A percentile compares a stretch with the other conserved stretches of the same genome.
phyloP scores from a whole-genome alignment of 1,284 basidiomycete genomes.

The Apiotrichum porosum region DNA sequence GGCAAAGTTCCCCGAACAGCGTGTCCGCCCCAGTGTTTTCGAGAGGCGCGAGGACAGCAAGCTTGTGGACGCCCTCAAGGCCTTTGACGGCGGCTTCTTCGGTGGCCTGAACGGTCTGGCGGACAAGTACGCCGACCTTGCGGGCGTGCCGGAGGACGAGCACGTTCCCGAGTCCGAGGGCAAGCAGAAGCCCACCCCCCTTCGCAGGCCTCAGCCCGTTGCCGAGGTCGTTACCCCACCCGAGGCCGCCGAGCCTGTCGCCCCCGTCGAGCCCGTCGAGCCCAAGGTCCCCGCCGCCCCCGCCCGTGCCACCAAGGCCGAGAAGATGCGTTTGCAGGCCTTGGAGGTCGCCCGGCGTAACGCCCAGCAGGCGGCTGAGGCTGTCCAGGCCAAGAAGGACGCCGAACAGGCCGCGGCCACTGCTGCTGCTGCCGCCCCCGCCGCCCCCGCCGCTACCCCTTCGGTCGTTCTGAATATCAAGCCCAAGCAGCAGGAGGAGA shows the following conservation, averaged over 20 bases:
- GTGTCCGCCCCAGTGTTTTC: not conserved
- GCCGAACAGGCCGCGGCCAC: too few species aligned
- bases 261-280: not conserved
- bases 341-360: conserved; percentile 1
- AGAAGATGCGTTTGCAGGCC: conserved; percentile 1
- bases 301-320: not conserved
- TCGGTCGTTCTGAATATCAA: too few species aligned
- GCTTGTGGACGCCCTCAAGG: conserved; percentile 22
- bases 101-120: conserved; percentile 35
- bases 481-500: too few species aligned
- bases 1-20: not conserved
- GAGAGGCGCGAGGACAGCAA: conserved; percentile 21
- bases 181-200: conserved; percentile 10
- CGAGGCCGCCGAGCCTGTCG: conserved; percentile 4
- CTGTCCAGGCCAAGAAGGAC: not conserved
- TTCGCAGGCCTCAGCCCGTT: too few species aligned
- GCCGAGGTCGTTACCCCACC: conserved; percentile 7
- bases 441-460: not conserved
- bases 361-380: not conserved
- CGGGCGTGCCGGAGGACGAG: conserved; percentile 6
- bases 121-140: conserved; percentile 15
- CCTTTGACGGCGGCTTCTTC: conserved; percentile 28
- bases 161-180: conserved; percentile 11
- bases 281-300: not conserved
- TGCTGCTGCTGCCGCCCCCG: not conserved